Evolutionary conservation across 176 grass and related monocot species (phyloP).

Genomic region (Urochloa ruziziensis): DNA sequence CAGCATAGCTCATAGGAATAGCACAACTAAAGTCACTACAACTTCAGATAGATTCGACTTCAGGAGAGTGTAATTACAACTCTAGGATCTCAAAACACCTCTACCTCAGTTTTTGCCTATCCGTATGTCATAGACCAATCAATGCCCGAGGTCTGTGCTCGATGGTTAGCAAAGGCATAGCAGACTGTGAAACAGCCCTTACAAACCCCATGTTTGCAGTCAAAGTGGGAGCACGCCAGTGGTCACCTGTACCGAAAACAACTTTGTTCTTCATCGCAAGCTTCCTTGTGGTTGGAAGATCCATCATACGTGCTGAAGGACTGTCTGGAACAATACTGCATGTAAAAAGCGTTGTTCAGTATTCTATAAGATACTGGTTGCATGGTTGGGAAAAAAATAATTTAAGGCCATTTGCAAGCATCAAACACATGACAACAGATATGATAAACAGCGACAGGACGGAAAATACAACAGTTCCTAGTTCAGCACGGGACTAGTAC

Average conservation of each 20-base stretch:
- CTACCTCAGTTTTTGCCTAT: neutral
- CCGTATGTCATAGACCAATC: constrained; percentile 46
- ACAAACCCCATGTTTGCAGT: constrained; percentile 83
- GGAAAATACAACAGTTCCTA: neutral
- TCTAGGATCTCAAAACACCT: neutral
- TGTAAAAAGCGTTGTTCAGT: constrained; percentile 2
- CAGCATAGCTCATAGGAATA: neutral
- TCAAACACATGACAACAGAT: neutral
- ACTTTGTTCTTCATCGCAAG: constrained; percentile 79
- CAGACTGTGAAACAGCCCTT: constrained; percentile 77
- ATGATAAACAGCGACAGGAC: neutral
- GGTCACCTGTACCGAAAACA: constrained; percentile 87
- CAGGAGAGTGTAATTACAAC: neutral
- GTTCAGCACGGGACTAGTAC: neutral
- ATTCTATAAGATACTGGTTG: neutral
- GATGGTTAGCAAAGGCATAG: constrained; percentile 73
- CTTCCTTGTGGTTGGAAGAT: constrained; percentile 85
- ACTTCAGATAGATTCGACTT: neutral
- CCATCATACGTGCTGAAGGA: constrained; percentile 68
- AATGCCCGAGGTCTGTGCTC: constrained; percentile 81
- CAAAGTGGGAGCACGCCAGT: constrained; percentile 76
- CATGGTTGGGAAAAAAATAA: neutral
- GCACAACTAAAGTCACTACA: neutral
- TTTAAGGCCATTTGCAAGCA: neutral
- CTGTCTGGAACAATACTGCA: constrained; percentile 67